These are phyloP conservation scores for Trifolium dubium DNA, from an alignment of 306 rosid species.

Conservation along the genomic window DNA sequence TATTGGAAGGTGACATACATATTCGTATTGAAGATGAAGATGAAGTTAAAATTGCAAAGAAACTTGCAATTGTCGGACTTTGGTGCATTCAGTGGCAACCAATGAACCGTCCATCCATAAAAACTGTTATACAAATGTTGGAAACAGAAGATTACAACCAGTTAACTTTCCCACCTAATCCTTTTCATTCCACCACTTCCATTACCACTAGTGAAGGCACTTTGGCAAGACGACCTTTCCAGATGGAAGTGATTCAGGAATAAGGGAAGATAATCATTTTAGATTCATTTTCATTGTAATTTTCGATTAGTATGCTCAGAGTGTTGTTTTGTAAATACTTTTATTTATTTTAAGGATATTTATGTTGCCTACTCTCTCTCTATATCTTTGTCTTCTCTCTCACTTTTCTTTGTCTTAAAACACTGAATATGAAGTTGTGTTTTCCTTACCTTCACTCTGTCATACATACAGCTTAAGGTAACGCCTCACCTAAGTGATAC, in stretches of 20 bases:
- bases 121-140: background rate
- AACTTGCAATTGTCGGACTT: slow-evolving; percentile 27
- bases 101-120: slow-evolving; percentile 4
- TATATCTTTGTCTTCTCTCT: too few species aligned
- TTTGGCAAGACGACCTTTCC: background rate
- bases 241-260: slow-evolving; percentile 12
- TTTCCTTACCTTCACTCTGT: too few species aligned
- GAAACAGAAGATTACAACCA: background rate
- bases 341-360: too few species aligned
- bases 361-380: too few species aligned
- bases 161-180: background rate
- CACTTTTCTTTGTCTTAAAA: background rate
- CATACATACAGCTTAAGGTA: too few species aligned
- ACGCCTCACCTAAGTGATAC: too few species aligned
- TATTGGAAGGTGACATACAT: slow-evolving; percentile 1
- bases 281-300: too few species aligned
- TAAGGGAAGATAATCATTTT: background rate
- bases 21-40: background rate
- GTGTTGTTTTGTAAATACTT: too few species aligned
- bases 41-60: slow-evolving; percentile 16
- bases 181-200: background rate
- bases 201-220: background rate
- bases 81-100: slow-evolving; percentile 27
- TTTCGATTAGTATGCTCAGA: too few species aligned
- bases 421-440: too few species aligned